phyloP scores from a whole-genome alignment of 306 rosid genomes.

The Sicyos baderoa region DNA sequence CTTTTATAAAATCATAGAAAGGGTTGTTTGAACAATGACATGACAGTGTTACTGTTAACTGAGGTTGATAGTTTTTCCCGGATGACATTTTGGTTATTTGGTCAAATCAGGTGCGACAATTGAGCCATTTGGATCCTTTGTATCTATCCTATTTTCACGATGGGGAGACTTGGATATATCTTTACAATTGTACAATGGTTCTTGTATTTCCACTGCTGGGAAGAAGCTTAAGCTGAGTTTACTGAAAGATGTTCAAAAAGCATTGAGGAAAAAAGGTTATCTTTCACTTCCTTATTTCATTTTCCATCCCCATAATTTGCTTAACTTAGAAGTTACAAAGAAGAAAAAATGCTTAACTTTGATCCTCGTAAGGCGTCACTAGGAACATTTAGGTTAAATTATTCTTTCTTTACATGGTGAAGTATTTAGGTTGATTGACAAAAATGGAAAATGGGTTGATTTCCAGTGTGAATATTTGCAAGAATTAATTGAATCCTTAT shows the following conservation, averaged over 20 bases:
- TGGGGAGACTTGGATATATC: slow-evolving; percentile 96
- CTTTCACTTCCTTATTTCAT: background rate
- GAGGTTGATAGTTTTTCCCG: background rate
- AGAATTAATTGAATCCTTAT: background rate
- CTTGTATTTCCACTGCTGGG: slow-evolving; percentile 47
- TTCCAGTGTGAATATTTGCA: background rate
- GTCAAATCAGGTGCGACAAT: slow-evolving; percentile 69
- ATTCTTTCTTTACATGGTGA: background rate
- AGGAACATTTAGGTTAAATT: background rate
- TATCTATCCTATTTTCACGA: slow-evolving; percentile 59
- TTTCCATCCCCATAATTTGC: slow-evolving; percentile 1
- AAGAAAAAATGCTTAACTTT: background rate
- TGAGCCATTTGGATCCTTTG: slow-evolving; percentile 94
- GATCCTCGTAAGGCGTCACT: background rate
- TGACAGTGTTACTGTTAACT: background rate
- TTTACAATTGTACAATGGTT: slow-evolving; percentile 52
- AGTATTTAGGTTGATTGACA: background rate
- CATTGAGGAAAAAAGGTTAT: slow-evolving; percentile 55
- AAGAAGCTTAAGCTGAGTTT: slow-evolving; percentile 47
- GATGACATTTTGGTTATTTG: slow-evolving; percentile 24
- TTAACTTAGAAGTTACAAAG: background rate
- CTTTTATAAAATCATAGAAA: background rate
- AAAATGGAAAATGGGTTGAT: background rate
- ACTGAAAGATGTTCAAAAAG: slow-evolving; percentile 39
- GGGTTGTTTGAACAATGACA: background rate